Evolutionary conservation across 352 stramenopile species (phyloP), one percentile per base, ranked within the genome.

Genomic region (Pythium apleroticum): DNA sequence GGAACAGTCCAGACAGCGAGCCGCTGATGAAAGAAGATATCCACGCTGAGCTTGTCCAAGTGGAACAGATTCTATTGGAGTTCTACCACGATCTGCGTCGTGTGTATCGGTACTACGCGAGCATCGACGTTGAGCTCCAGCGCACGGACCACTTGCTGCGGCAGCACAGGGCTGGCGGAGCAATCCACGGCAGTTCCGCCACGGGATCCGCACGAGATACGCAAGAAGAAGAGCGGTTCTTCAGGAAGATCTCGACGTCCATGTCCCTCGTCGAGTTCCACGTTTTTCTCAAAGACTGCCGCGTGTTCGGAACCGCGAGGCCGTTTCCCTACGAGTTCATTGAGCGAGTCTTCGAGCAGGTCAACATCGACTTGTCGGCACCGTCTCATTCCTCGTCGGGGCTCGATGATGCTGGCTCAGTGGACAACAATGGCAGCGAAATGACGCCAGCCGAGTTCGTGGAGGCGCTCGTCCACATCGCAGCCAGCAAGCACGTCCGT

Each of bases 261-360:
- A 89, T 91, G 78, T 89, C 80, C 2, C 66, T 91, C 8, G 59
- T 75, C 14, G 80, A 91, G 58, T 91, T 89, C 61, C 72, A 83
- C 37, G 48, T 71, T 4, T 86, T 91, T 41, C 68, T 91, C 15
- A 89, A 91, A 57, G 82, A 91, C 39, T 88, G 77, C 25, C 72
- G 77, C 27, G 71, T 87, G n/a, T 88, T 88, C 59, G 81, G 81
- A 10, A 74, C 71, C 11, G 54, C 70, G 33, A 68, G 61, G 25
- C 57, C 77, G 15, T 90, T 90, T 50, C 81, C 81, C 9, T 88
- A 90, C 68, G 74, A 72, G 20, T 87, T 84, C 14, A 68, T 90
- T 31, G 71, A 84, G 56, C 63, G 57, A 0, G 71, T 86, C 1
- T 85, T 90, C 37, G 78, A 84, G 48, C 75, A 83, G 46, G 75